phyloP scores from a whole-genome alignment of 2,329 filamentous ascomycete species.

The Pyrenophora tritici-repentis region DNA sequence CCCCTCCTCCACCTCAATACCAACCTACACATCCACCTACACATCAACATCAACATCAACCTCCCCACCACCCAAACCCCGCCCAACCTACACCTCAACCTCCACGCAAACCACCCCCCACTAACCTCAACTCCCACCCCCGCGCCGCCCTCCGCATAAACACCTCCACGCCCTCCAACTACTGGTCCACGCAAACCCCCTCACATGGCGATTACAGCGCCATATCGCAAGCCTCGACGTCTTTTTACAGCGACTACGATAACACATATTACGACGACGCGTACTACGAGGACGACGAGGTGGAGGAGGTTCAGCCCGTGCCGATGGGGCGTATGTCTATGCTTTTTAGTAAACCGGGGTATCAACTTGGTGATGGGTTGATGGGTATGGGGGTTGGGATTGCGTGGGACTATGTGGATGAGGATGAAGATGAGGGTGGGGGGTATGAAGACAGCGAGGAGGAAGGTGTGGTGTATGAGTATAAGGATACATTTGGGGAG shows the following conservation, averaged over 20 bases:
- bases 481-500: conserved; percentile 6
- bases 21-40: not conserved
- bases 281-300: conserved; percentile 2
- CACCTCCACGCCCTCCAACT: conserved; percentile 11
- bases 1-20: not conserved
- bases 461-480: not conserved
- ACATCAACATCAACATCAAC: not conserved
- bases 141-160: conserved; percentile 19
- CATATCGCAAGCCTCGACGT: conserved; percentile 13
- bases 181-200: not conserved
- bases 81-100: not conserved
- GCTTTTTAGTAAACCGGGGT: conserved; percentile 41
- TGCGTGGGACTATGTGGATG: not conserved
- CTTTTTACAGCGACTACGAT: not conserved
- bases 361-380: conserved; percentile 41
- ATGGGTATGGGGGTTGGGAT: conserved; percentile 19
- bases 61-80: conserved; percentile 38
- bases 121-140: conserved; percentile 2
- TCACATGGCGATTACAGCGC: conserved; percentile 15
- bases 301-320: conserved; percentile 26
- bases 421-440: not conserved
- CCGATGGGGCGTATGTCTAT: conserved; percentile 41
- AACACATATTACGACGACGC: conserved; percentile 17
- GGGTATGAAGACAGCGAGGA: not conserved
- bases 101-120: not conserved